Percentiles rank a stretch among this genome's conserved stretches.
Conservation (phyloP, 139 green algal species). For the Parachlorella kessleri region DNA sequence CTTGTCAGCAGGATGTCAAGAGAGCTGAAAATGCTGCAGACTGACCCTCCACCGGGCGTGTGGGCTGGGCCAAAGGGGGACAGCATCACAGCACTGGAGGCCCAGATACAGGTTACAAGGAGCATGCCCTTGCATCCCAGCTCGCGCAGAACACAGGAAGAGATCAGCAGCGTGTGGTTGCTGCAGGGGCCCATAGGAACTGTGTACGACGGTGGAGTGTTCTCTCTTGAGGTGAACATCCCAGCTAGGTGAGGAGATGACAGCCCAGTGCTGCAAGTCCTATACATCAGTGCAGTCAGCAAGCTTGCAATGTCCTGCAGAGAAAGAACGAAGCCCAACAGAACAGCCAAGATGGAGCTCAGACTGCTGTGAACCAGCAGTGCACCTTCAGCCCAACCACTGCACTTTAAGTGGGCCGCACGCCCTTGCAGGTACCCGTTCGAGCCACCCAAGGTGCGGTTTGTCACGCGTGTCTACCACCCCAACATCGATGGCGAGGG, state of each 20-base stretch:
- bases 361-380: too few species aligned
- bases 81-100: conserved; percentile 37
- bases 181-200: conserved; percentile 47
- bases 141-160: background rate
- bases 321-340: too few species aligned
- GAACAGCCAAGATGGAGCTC: too few species aligned
- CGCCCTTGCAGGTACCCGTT: conserved; percentile 56
- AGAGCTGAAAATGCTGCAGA: conserved; percentile 48
- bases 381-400: background rate
- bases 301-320: background rate
- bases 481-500: conserved; percentile 73
- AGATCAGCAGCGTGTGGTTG: background rate
- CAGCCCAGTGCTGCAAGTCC: background rate
- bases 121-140: background rate
- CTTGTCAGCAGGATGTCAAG: conserved; percentile 27
- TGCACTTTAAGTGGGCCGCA: background rate
- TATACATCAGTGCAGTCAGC: background rate
- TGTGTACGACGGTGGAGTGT: conserved; percentile 56
- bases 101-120: conserved; percentile 27
- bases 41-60: conserved; percentile 45
- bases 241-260: conserved; percentile 42
- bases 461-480: conserved; percentile 73
- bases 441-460: conserved; percentile 65
- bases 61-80: conserved; percentile 37
- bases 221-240: conserved; percentile 49